Evolutionary conservation across 192 early-diverging fungal species (phyloP), one percentile per base, ranked within the genome.

Genomic region (Allomyces macrogynus): DNA sequence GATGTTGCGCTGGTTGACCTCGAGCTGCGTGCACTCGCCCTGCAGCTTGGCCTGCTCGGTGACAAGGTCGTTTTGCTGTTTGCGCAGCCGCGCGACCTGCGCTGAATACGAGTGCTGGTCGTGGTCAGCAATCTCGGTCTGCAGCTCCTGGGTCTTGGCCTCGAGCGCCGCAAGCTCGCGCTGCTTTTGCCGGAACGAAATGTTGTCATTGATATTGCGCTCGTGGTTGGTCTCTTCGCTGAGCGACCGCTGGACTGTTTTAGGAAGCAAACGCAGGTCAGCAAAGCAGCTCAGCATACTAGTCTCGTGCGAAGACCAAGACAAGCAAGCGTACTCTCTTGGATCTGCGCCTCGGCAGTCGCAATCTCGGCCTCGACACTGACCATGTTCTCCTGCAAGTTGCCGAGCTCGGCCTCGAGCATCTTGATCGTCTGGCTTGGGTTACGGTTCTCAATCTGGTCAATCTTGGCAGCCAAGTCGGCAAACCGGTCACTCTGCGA

Each of bases 61-160:
- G 24, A 65, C 70, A 11, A 79, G 70, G 65, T 71, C 70, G 9
- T 69, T 73, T 10, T 76, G 73, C 5, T 73, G 61, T 23, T 74
- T 66, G 62, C 76, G 74, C 0, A 80, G 70, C 43, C 73, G 72
- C 25, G 78, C 67, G 62, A 84, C 62, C 61, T 78, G 70, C 4
- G 78, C 71, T 20, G 73, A 74, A 44, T 80, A 69, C 0, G 60
- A 69, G 61, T 80, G 64, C 5, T 64, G 64, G 23, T 63, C 64
- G 24, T 74, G 43, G 18, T 68, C 69, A 2, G 54, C 64, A 40
- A 78, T 71, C 23, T 77, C 63, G 10, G 24, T 64, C 25, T 85
- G 72, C 4, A 84, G 43, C 7, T 72, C 64, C 10, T 69, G 63
- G 24, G 70, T 74, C 43, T 73, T 73, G 16, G 68, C 66, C 68